Conservation (phyloP, 805 yeast genomes). For the Myxozyma melibiosi region DNA sequence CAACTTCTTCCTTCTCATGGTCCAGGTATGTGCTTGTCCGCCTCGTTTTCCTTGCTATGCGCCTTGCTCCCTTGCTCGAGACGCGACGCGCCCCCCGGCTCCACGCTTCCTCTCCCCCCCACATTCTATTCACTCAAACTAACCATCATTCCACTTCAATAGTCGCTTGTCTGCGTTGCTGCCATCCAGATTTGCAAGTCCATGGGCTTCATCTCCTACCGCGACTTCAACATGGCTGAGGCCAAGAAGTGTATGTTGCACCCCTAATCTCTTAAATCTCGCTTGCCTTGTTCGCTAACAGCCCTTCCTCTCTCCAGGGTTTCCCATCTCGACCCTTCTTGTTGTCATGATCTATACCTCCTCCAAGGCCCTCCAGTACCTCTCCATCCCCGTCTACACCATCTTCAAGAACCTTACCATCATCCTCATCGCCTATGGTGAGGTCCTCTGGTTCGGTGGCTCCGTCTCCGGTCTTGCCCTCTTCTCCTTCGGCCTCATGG, state of each 20-base stretch:
- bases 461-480: conserved; percentile 85
- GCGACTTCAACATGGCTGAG: conserved; percentile 80
- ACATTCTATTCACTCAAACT: neutral
- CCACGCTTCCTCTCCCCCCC: neutral
- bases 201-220: conserved; percentile 77
- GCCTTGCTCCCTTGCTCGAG: no score
- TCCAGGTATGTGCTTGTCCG: conserved; percentile 52
- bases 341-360: conserved; percentile 96
- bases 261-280: neutral
- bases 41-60: neutral
- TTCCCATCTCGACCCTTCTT: conserved; percentile 86
- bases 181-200: conserved; percentile 74
- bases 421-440: conserved; percentile 96
- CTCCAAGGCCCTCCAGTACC: conserved; percentile 88
- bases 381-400: conserved; percentile 94
- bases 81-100: no score
- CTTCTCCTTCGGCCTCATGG: conserved; percentile 88
- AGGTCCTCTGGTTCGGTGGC: conserved; percentile 96
- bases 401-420: conserved; percentile 97
- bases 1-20: conserved; percentile 86
- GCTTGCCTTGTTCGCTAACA: neutral
- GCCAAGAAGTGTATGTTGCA: conserved; percentile 71
- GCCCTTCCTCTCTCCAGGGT: conserved; percentile 38
- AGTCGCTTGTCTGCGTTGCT: conserved; percentile 72
- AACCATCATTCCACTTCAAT: no score